Conservation (phyloP, 495 filamentous ascomycete genomes). For the Penicillium crystallinum region DNA sequence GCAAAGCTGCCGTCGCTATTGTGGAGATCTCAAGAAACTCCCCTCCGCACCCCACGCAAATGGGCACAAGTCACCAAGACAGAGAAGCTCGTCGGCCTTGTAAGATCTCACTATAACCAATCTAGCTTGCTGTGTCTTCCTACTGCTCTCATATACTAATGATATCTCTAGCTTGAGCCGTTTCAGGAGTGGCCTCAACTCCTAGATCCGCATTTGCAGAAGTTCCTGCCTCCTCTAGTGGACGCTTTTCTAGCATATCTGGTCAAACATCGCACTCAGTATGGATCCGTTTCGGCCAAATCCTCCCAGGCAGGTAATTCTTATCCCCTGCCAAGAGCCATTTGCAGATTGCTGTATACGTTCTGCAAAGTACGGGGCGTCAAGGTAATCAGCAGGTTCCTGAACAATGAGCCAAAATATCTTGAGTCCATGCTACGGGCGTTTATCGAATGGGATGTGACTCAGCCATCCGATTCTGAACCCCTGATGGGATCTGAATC, state of each 20-base stretch:
- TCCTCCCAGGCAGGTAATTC: slow-evolving; percentile 29
- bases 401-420: slow-evolving; percentile 80
- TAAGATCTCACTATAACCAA: slow-evolving; percentile 23
- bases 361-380: slow-evolving; percentile 92
- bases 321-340: slow-evolving; percentile 60
- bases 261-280: slow-evolving; percentile 33
- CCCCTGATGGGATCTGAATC: slow-evolving; percentile 5
- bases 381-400: slow-evolving; percentile 84
- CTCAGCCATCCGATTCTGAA: slow-evolving; percentile 1
- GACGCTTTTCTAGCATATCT: slow-evolving; percentile 69
- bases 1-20: slow-evolving; percentile 48
- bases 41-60: slow-evolving; percentile 33
- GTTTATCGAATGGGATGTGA: slow-evolving; percentile 50
- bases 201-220: slow-evolving; percentile 79
- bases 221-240: slow-evolving; percentile 66
- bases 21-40: slow-evolving; percentile 31
- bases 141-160: not conserved
- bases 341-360: slow-evolving; percentile 76
- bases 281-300: slow-evolving; percentile 26
- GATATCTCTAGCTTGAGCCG: slow-evolving; percentile 62
- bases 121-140: not conserved
- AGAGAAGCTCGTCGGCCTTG: slow-evolving; percentile 39
- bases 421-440: slow-evolving; percentile 72
- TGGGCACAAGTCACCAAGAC: slow-evolving; percentile 38
- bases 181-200: slow-evolving; percentile 97